phyloP scores from a whole-genome alignment of 2,329 filamentous ascomycete genomes.

The Aureobasidium sp. region DNA sequence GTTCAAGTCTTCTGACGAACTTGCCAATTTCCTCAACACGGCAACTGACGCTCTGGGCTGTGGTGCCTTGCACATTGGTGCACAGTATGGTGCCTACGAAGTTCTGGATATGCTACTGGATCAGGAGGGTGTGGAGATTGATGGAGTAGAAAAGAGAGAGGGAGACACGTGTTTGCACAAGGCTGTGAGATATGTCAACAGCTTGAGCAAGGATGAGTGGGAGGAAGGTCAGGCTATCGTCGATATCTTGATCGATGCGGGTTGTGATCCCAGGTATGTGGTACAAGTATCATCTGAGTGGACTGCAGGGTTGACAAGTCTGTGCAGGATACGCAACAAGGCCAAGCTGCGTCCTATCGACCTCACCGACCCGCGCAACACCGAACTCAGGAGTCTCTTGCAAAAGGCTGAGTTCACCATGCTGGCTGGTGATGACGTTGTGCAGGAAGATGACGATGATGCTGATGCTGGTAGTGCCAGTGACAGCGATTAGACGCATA shows the following conservation, averaged over 20 bases:
- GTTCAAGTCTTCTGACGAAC: conserved; percentile 49
- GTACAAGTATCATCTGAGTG: not conserved
- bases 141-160: conserved; percentile 64
- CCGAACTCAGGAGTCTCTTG: conserved; percentile 54
- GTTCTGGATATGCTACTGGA: conserved; percentile 76
- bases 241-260: conserved; percentile 76
- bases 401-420: conserved; percentile 63
- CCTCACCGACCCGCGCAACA: conserved; percentile 66
- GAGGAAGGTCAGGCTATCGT: conserved; percentile 60
- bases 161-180: conserved; percentile 74
- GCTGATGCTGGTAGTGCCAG: conserved; percentile 36
- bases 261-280: conserved; percentile 50
- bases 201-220: conserved; percentile 55
- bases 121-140: conserved; percentile 78
- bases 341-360: conserved; percentile 64
- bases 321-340: conserved; percentile 56
- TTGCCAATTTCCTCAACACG: conserved; percentile 74
- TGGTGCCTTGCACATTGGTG: conserved; percentile 83
- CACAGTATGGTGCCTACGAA: conserved; percentile 77
- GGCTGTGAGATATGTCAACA: conserved; percentile 70
- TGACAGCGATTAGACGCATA: conserved; percentile 36
- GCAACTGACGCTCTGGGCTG: conserved; percentile 82
- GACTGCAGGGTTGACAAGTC: not conserved
- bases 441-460: conserved; percentile 42
- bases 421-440: conserved; percentile 41